Evolutionary conservation across 2,329 filamentous ascomycete genomes (phyloP), one percentile per base, ranked within the genome.

Genomic region (Microcyclospora pomicola): DNA sequence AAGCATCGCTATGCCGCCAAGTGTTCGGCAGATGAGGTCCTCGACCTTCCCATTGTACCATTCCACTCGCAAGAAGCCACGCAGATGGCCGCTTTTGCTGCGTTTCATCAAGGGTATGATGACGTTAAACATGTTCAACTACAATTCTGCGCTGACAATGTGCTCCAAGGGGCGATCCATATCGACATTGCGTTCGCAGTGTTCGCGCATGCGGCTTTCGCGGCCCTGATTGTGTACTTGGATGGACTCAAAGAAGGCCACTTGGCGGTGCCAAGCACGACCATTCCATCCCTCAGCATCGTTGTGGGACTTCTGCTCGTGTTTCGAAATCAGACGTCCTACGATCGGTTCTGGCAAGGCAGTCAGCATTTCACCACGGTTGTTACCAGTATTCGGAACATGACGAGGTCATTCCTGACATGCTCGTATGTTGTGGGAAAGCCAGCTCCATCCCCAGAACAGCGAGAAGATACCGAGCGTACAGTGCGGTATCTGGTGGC

Each of bases 261-360:
- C 37, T 62, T 77, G 27, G 68, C 65, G 30, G 63, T 79, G 28
- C 75, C 75, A 7, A 64, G 65, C 34, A 71, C 63, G 46, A 77
- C 78, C 44, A 73, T 79, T 33, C 75, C 75, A 2, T 72, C 68
- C 11, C 60, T 80, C 2, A 75, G 70, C 27, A 80, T 80, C 39
- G 75, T 80, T 36, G 75, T 80, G 2, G 75, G 75, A 49, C 55
- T 80, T 31, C 77, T 80, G 68, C 71, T 80, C 27, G 75, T 80
- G 19, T 79, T 80, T 59, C 68, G 75, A 29, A 79, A 80, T 48
- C 66, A 70, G 46, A 78, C 74, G 2, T 71, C 66, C 37, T 79
- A 77, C 58, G 75, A 77, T 47, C 65, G 75, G 2, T 79, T 78
- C 60, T 79, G 75, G 75, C 53, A 55, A 34, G 57, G 57, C 6